These are phyloP conservation scores for Yarrowia yakushimensis DNA, from an alignment of 805 yeast species.

Conservation along the genomic window DNA sequence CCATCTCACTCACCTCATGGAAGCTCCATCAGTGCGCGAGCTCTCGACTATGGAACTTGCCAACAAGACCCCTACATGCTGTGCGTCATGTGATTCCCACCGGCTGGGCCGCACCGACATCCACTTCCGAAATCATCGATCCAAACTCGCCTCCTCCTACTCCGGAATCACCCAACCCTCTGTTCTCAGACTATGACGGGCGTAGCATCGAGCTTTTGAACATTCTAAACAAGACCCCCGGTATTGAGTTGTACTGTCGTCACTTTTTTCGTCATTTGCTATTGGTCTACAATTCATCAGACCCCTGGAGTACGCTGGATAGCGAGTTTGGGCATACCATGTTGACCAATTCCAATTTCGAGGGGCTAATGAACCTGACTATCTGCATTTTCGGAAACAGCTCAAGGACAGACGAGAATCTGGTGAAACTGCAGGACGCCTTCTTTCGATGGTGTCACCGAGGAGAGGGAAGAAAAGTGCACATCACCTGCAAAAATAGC, in stretches of 20 bases:
- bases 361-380: not conserved
- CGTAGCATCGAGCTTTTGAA: not conserved
- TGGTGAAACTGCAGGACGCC: not conserved
- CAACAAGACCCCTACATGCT: not conserved
- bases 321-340: not conserved
- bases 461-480: not conserved
- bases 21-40: not conserved
- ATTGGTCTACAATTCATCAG: not conserved
- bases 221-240: not conserved
- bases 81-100: not conserved
- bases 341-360: not conserved
- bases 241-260: not conserved
- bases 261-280: not conserved
- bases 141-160: not conserved
- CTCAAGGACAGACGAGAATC: not conserved
- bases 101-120: not conserved
- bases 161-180: not conserved
- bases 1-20: not conserved
- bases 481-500: conserved; percentile 3
- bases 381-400: not conserved
- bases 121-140: not conserved
- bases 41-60: not conserved
- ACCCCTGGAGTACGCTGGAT: not conserved
- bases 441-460: not conserved
- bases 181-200: not conserved